Evolutionary conservation across 805 yeast species (phyloP), one percentile per base, ranked within the genome.

Genomic region (Starmera amethionina): DNA sequence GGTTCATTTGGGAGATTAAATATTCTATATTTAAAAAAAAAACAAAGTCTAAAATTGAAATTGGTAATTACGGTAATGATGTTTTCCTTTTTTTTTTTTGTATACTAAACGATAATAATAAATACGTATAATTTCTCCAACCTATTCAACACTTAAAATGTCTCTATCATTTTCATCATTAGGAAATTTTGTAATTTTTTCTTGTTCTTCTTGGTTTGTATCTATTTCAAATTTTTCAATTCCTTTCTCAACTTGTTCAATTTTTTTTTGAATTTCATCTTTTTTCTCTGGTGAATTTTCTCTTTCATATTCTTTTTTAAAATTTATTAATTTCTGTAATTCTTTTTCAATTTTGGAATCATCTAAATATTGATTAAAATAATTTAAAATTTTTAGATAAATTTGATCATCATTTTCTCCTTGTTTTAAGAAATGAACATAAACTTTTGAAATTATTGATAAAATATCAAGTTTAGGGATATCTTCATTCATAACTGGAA

Each of bases 391-490:
- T 39, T 57, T 57, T 41, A 67, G 47, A 41, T 58, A 67, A 0
- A 65, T 60, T 27, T 65, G 65, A 40, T 64, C 63, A 14, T 62
- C 62, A 12, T 63, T 54, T 11, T 53, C 49, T 6, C 60, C 62
- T 10, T 53, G 37, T 32, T 60, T 60, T 34, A 70, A 65, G 45
- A 72, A 71, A 35, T 69, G 73, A 34, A 77, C 45, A 47, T 75
- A 78, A n/a, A 72, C 67, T 52, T 82, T 83, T 42, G 94, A 78
- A 10, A 82, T 67, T 37, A 85, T 59, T 11, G 75, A 67, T 40
- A 93, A 67, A 1, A 83, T 77, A 44, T 81, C 87, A 39, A 71
- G 65, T 39, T 87, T 79, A 0, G 93, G 80, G 40, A 82, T 67
- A 29, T 84, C 67, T 44, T 79, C 84, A 22, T 73, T 67, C 30